phyloP scores from a whole-genome alignment of 2,329 filamentous ascomycete species.

The Talaromyces funiculosus region DNA sequence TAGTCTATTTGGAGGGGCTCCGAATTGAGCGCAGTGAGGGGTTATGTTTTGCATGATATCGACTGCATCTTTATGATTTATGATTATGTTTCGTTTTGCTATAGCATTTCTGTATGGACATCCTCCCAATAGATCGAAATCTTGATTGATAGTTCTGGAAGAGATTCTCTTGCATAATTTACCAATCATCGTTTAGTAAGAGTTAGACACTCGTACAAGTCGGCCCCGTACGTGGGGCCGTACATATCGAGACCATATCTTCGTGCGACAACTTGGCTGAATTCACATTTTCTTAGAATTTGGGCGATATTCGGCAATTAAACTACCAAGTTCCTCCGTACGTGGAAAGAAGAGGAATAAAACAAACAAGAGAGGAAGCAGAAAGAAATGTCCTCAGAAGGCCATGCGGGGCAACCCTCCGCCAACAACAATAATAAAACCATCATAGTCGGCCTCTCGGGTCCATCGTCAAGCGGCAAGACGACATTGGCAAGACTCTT shows the following conservation, averaged over 20 bases:
- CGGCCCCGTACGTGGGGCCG: neutral
- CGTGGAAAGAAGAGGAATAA: neutral
- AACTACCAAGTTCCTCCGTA: neutral
- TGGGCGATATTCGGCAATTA: neutral
- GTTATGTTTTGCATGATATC: neutral
- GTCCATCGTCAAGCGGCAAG: conserved; percentile 89
- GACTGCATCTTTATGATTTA: neutral
- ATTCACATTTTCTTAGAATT: neutral
- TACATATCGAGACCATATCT: neutral
- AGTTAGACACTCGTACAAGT: neutral
- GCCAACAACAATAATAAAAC: conserved; percentile 19
- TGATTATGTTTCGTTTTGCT: neutral
- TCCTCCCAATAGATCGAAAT: neutral
- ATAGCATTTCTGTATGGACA: neutral
- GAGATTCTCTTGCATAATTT: neutral
- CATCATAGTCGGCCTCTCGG: conserved; percentile 74
- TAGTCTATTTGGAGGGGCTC: neutral
- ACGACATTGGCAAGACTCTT: conserved; percentile 85
- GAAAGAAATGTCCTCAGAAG: neutral
- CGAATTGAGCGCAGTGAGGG: neutral
- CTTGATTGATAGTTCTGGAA: neutral
- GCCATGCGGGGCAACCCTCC: conserved; percentile 5
- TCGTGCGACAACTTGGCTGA: neutral
- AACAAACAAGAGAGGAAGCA: neutral
- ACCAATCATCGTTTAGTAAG: neutral